phyloP scores from a whole-genome alignment of 2,329 filamentous ascomycete genomes.

The Cladosporium sp. region DNA sequence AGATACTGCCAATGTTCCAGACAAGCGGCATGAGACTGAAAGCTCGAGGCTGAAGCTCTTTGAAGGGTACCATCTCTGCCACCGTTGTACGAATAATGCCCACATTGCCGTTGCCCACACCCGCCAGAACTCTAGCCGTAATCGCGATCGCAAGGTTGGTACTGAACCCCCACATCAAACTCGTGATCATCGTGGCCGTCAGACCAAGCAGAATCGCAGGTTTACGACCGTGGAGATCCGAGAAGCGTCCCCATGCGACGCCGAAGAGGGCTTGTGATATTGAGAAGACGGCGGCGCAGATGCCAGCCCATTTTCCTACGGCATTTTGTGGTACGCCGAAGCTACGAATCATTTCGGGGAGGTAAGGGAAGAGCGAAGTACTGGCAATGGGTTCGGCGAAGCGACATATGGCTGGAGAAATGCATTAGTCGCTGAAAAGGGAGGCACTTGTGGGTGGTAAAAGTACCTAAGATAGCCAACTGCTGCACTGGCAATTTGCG shows the following conservation, averaged over 20 bases:
- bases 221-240: conserved; percentile 80
- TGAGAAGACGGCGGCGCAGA: conserved; percentile 83
- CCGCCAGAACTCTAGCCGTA: conserved; percentile 71
- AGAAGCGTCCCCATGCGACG: conserved; percentile 81
- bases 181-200: conserved; percentile 76
- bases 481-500: conserved; percentile 72
- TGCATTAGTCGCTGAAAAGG: conserved; percentile 20
- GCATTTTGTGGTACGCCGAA: conserved; percentile 71
- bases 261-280: conserved; percentile 80
- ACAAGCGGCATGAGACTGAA: conserved; percentile 93
- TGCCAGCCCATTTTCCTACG: conserved; percentile 79
- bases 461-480: conserved; percentile 73
- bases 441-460: conserved; percentile 13
- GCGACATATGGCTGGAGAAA: conserved; percentile 61
- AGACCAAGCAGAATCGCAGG: conserved; percentile 74
- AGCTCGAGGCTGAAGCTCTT: conserved; percentile 79
- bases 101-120: conserved; percentile 80
- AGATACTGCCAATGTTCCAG: conserved; percentile 83
- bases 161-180: conserved; percentile 81
- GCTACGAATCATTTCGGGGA: conserved; percentile 84
- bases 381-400: conserved; percentile 80
- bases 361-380: conserved; percentile 79
- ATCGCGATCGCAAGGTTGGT: conserved; percentile 79
- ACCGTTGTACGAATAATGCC: conserved; percentile 82
- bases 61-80: conserved; percentile 87